Percentiles rank a stretch among this genome's conserved stretches.
Evolutionary conservation across 805 yeast species (phyloP).

Genomic region (Saccharomycopsis guyanensis): DNA sequence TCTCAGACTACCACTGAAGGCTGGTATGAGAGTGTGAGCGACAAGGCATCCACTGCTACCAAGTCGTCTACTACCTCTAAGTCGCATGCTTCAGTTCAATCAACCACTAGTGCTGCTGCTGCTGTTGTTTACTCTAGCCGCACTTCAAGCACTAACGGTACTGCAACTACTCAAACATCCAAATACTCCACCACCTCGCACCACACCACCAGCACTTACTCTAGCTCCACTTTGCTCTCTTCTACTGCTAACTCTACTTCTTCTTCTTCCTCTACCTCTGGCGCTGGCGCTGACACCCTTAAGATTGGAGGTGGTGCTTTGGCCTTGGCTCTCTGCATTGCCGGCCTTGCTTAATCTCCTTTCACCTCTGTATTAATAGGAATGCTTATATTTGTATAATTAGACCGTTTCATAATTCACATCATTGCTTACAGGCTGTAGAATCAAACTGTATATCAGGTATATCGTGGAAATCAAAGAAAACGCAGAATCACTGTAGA

Average conservation of each 20-base stretch:
- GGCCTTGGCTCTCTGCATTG: not conserved
- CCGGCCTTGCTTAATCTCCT: not conserved
- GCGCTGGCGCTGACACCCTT: not conserved
- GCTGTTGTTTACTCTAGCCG: not conserved
- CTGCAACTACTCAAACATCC: not conserved
- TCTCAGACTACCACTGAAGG: not conserved
- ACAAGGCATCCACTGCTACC: conserved; percentile 23
- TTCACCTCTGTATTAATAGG: not conserved
- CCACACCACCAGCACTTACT: no score
- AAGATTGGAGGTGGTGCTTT: not conserved
- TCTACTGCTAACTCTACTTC: not conserved
- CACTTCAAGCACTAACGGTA: not conserved
- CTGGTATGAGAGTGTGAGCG: not conserved
- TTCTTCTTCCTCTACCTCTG: not conserved
- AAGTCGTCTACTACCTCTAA: not conserved
- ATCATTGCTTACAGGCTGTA: not conserved
- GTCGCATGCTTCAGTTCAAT: not conserved
- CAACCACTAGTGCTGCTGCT: not conserved
- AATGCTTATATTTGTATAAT: not conserved
- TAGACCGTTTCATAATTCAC: not conserved
- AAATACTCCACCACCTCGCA: not conserved
- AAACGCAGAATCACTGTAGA: no score
- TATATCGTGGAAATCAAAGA: no score
- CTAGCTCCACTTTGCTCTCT: not conserved
- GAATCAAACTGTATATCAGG: no score